These are phyloP conservation scores for Malus fusca DNA, from an alignment of 306 rosid species.

Conservation along the genomic window DNA sequence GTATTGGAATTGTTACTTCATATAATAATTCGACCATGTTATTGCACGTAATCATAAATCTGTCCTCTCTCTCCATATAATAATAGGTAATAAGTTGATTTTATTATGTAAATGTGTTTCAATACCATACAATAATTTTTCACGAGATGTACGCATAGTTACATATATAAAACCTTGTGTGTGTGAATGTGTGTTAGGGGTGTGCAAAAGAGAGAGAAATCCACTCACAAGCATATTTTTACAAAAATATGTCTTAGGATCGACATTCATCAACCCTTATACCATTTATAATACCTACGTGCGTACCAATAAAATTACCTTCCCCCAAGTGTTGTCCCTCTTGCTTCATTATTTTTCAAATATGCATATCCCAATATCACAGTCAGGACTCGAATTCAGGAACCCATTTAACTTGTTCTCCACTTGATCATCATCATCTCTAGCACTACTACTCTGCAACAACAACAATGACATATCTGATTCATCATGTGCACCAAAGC, in stretches of 20 bases:
- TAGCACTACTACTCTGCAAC: conserved; percentile 32
- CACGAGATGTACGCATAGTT: background rate
- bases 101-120: too few relatives aligned
- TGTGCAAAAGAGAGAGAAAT: conserved; percentile 3
- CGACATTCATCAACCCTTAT: conserved; percentile 19
- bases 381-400: conserved; percentile 48
- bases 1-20: background rate
- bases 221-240: conserved; percentile 40
- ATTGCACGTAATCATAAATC: background rate
- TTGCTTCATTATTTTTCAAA: conserved; percentile 55
- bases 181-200: background rate
- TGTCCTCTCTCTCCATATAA: background rate
- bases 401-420: conserved; percentile 49
- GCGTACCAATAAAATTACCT: background rate
- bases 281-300: conserved; percentile 25
- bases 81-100: background rate
- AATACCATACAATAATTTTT: background rate
- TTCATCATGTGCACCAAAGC: conserved; percentile 36
- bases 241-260: conserved; percentile 33
- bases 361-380: conserved; percentile 89
- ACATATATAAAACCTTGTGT: background rate
- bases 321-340: background rate
- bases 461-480: conserved; percentile 47
- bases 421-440: conserved; percentile 31
- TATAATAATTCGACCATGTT: too few relatives aligned